These are phyloP conservation scores for Psilocybe subaeruginosa DNA, from an alignment of 768 basidiomycete species.

Conservation along the genomic window DNA sequence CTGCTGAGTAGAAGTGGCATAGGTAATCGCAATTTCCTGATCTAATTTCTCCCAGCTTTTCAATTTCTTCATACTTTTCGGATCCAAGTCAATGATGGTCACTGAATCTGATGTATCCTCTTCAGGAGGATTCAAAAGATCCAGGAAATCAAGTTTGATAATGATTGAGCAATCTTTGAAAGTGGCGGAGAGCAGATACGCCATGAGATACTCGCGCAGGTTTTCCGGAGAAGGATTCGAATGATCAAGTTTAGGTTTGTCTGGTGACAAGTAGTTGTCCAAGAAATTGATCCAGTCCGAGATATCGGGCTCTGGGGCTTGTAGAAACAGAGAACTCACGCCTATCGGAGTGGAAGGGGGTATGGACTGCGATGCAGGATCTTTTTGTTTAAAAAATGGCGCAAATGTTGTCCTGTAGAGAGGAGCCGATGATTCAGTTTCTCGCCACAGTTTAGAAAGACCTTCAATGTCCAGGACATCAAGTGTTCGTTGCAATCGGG, in stretches of 20 bases:
- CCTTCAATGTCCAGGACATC: constrained; percentile 89
- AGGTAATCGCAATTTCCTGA: constrained; percentile 49
- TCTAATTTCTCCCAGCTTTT: constrained; percentile 78
- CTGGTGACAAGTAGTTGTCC: constrained; percentile 47
- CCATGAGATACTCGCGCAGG: constrained; percentile 66
- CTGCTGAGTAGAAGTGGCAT: constrained; percentile 15
- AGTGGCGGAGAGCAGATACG: constrained; percentile 86
- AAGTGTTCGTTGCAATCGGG: constrained; percentile 70
- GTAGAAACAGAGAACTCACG: constrained; percentile 30
- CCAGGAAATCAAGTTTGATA: constrained; percentile 36
- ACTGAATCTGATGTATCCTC: constrained; percentile 36
- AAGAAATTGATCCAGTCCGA: constrained; percentile 71
- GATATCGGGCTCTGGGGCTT: constrained; percentile 53
- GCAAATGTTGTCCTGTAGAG: constrained; percentile 24
- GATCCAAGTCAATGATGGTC: constrained; percentile 85
- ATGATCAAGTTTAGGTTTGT: constrained; percentile 35
- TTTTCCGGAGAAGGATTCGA: constrained; percentile 40
- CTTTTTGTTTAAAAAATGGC: constrained; percentile 22
- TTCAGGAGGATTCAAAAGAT: constrained; percentile 15
- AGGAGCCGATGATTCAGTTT: constrained; percentile 28
- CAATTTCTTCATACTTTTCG: constrained; percentile 70
- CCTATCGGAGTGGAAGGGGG: constrained; percentile 34
- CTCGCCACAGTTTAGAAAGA: constrained; percentile 50
- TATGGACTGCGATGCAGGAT: constrained; percentile 6
- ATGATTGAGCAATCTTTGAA: constrained; percentile 94